Evolutionary conservation across 345 rosid species (phyloP).

Genomic region (Anacardium occidentale): DNA sequence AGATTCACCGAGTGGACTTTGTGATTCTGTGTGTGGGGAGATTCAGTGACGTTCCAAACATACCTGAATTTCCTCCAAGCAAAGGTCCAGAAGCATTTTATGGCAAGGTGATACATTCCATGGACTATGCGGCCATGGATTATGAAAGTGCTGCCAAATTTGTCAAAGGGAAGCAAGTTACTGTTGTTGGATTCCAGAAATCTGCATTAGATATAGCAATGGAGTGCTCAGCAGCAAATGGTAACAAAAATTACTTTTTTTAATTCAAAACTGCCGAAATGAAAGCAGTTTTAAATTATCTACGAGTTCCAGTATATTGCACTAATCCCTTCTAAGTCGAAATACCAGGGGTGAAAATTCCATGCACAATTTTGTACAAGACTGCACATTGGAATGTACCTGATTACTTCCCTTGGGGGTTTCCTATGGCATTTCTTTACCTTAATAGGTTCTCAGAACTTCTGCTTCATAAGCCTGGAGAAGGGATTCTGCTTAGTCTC

Average conservation of each 20-base stretch:
- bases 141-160: constrained; percentile 3
- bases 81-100: constrained; percentile 46
- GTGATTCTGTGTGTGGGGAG: constrained; percentile 39
- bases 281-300: neutral
- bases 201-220: constrained; percentile 44
- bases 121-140: constrained; percentile 37
- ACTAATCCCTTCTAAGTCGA: neutral
- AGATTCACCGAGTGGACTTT: constrained; percentile 34
- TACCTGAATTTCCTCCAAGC: constrained; percentile 36
- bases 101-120: constrained; percentile 48
- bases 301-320: neutral
- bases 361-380: constrained; percentile 40
- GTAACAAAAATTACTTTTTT: constrained; percentile 8
- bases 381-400: constrained; percentile 44
- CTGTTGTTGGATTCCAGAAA: constrained; percentile 44
- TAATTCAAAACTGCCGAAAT: neutral
- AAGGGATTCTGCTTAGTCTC: constrained; percentile 31
- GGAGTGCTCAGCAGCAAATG: constrained; percentile 39
- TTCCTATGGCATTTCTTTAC: constrained; percentile 31
- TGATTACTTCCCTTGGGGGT: constrained; percentile 42
- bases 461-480: constrained; percentile 47
- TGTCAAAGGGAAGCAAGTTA: constrained; percentile 33
- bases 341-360: constrained; percentile 33
- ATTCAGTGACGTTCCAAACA: constrained; percentile 41
- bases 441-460: constrained; percentile 46